Evolutionary conservation across 2,329 filamentous ascomycete genomes (phyloP).

Genomic region (Drechslerella coelobrocha): DNA sequence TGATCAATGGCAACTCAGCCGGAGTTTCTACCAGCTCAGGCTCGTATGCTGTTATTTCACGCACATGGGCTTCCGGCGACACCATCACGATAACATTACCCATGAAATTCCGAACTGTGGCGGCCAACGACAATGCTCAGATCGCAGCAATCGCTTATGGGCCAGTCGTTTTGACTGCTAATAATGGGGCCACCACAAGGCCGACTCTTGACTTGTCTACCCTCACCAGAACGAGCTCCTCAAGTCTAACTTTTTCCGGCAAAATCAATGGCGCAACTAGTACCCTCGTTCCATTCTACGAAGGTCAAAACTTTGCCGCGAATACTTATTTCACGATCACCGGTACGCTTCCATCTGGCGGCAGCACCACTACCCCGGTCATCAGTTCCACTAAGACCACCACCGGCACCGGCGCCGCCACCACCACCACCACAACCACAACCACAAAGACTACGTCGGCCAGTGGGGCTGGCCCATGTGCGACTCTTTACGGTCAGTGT

Average conservation of each 20-base stretch:
- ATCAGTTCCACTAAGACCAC: background rate
- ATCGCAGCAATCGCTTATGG: constrained; percentile 63
- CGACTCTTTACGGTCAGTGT: constrained; percentile 17
- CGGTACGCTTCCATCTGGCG: constrained; percentile 9
- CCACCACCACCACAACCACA: constrained; percentile 1
- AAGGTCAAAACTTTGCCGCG: constrained; percentile 10
- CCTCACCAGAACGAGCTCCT: constrained; percentile 24
- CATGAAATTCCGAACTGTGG: constrained; percentile 60
- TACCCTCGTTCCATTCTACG: constrained; percentile 24
- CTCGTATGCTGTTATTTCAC: constrained; percentile 59
- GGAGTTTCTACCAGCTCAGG: constrained; percentile 56
- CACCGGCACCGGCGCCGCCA: background rate
- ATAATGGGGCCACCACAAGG: constrained; percentile 58
- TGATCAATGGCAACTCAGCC: constrained; percentile 59
- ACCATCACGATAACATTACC: constrained; percentile 60
- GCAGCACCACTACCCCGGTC: background rate
- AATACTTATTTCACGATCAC: constrained; percentile 28
- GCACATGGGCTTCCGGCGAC: constrained; percentile 61
- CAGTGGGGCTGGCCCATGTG: background rate
- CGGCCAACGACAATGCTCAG: constrained; percentile 61
- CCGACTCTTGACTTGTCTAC: constrained; percentile 22
- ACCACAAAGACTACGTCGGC: constrained; percentile 4
- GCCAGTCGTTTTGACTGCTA: constrained; percentile 61
- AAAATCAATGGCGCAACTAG: constrained; percentile 18
- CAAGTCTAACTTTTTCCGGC: constrained; percentile 19